Base-by-base conservation (phyloP, 2,329 filamentous ascomycete species). In the Claviceps arundinis region DNA sequence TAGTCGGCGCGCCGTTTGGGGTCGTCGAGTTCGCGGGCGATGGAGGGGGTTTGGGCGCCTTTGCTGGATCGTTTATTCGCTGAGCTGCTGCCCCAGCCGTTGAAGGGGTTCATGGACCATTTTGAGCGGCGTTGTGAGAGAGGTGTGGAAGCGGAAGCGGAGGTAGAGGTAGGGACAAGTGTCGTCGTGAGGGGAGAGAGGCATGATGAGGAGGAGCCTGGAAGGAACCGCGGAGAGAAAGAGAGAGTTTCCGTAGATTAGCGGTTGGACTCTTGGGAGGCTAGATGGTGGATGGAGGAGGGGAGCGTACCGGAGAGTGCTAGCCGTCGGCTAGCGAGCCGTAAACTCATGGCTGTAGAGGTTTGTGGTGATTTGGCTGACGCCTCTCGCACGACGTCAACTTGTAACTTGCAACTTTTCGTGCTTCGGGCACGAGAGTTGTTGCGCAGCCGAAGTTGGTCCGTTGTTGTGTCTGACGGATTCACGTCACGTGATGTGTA, bases 311-410 rank as follows among this genome's bases (percentile, higher is more conserved):
- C 79, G 65, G 75, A 72, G 62, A 73, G 71, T 52, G 76, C 72
- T 60, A 84, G 70, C 70, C 77, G 78, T 71, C 80, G 71, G 61
- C 80, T 73, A 59, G 82, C 80, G 63, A 81, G 70, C 66, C 77
- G 76, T 61, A 84, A 68, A 69, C 74, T 86, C 84, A 88, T 89
- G 63, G 58, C 62, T 47, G 57, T 41, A 22, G 26, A 13, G 44
- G 5, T 34, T 48, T 19, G 46, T n/a, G 19, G 37, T 38, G 17
- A 5, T 24, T 44, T 34, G 41, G n/a, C 26, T n/a, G 38, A 44
- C 48, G 38, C 24, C 40, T 17, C 48, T n/a, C 49, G 17, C 17
- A 7, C 46, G 14, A 8, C 7, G 17, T 49, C 16, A 9, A 37
- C 24, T 37, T 11, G 34, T 3, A 41, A 19, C 19, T 43, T 44